Percentiles rank a stretch among this genome's conserved stretches.
Evolutionary conservation across 2,329 filamentous ascomycete genomes (phyloP).

Genomic region (Venturia nashicola): DNA sequence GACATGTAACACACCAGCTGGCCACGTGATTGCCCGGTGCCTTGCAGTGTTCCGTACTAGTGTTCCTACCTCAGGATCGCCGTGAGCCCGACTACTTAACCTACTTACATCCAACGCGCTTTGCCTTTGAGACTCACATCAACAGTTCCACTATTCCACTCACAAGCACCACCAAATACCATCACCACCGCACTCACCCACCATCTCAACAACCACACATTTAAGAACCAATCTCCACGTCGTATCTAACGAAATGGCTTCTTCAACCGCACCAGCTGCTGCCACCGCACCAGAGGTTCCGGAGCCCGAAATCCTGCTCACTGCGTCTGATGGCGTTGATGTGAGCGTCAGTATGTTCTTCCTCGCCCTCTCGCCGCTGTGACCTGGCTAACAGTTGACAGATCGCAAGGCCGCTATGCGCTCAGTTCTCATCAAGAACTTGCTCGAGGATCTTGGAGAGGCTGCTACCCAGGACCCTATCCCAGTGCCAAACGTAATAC

Average conservation of each 20-base stretch:
- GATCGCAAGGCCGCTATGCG: slow-evolving; percentile 81
- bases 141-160: background rate
- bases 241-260: slow-evolving; percentile 16
- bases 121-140: background rate
- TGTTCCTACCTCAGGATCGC: too few species aligned
- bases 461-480: slow-evolving; percentile 49
- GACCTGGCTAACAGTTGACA: slow-evolving; percentile 1
- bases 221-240: background rate
- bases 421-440: slow-evolving; percentile 93
- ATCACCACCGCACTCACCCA: background rate
- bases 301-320: slow-evolving; percentile 26
- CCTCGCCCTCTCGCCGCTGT: slow-evolving; percentile 10
- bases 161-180: background rate
- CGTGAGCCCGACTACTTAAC: background rate
- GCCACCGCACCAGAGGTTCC: slow-evolving; percentile 14
- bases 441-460: slow-evolving; percentile 81
- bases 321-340: slow-evolving; percentile 33
- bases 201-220: background rate
- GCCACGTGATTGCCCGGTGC: too few species aligned
- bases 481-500: slow-evolving; percentile 62
- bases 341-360: slow-evolving; percentile 25
- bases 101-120: background rate
- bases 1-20: too few species aligned
- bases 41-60: too few species aligned
- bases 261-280: slow-evolving; percentile 10